Conservation (phyloP, 768 basidiomycete genomes). For the Boletus huronensis region DNA sequence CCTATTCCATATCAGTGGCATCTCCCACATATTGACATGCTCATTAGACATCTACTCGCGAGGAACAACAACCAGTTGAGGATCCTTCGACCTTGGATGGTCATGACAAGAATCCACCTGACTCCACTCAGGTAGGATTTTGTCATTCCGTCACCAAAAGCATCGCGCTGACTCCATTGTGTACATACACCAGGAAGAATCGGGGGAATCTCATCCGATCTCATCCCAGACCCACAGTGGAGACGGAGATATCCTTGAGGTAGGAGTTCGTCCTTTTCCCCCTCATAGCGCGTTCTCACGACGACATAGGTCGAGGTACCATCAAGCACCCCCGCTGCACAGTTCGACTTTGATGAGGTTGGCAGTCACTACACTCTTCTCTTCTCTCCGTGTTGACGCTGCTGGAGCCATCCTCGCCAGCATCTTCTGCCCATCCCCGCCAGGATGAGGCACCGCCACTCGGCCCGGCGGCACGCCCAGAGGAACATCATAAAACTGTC, state of each 20-base stretch:
- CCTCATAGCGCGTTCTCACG: background rate
- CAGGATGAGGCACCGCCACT: too few species aligned
- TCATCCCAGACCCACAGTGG: background rate
- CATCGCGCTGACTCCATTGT: background rate
- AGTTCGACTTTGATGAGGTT: background rate
- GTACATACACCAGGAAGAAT: background rate
- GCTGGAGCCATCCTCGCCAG: background rate
- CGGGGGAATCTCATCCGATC: too few species aligned
- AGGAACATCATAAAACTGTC: background rate
- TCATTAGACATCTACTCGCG: background rate
- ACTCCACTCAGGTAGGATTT: background rate
- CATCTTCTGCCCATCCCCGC: background rate
- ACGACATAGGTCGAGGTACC: background rate
- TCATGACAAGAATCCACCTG: background rate
- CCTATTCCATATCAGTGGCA: too few species aligned
- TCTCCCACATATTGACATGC: background rate
- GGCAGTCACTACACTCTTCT: background rate
- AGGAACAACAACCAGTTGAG: background rate
- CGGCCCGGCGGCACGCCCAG: too few species aligned
- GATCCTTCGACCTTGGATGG: background rate
- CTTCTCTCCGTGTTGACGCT: background rate
- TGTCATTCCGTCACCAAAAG: background rate
- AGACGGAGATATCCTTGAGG: background rate
- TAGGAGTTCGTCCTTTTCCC: background rate
- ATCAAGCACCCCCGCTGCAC: background rate